Evolutionary conservation across 1,284 basidiomycete species (phyloP).

Genomic region (Rhodotorula sp.): DNA sequence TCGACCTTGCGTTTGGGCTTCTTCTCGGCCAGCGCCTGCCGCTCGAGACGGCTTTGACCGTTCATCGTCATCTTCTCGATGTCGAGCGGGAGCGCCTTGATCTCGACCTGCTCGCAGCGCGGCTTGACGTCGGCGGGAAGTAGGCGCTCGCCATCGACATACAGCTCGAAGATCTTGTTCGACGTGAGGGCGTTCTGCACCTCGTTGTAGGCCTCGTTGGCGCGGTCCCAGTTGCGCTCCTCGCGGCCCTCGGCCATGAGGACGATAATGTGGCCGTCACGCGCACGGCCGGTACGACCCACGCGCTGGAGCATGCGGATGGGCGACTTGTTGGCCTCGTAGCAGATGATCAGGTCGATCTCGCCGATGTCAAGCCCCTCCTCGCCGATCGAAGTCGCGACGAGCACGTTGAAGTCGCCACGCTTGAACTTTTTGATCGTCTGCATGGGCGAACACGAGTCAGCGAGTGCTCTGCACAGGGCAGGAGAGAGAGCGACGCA

Average conservation of each 20-base stretch:
- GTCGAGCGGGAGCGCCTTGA: slow-evolving; percentile 55
- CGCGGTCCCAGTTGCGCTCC: slow-evolving; percentile 82
- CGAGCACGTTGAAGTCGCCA: slow-evolving; percentile 86
- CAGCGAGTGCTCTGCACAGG: background rate
- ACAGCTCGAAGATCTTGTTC: slow-evolving; percentile 83
- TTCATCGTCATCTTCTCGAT: slow-evolving; percentile 43
- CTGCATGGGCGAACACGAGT: slow-evolving; percentile 51
- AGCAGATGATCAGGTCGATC: slow-evolving; percentile 95
- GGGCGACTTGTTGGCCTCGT: slow-evolving; percentile 93
- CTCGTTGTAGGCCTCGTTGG: slow-evolving; percentile 81
- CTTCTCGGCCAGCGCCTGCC: slow-evolving; percentile 38
- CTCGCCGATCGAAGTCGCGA: slow-evolving; percentile 96
- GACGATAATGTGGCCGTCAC: slow-evolving; percentile 85
- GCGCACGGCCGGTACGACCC: slow-evolving; percentile 92
- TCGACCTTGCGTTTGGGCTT: slow-evolving; percentile 43
- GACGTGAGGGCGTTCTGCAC: slow-evolving; percentile 87
- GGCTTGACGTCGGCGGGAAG: slow-evolving; percentile 78
- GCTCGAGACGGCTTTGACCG: slow-evolving; percentile 22
- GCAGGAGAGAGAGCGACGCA: slow-evolving; percentile 49
- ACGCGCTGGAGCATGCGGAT: slow-evolving; percentile 97
- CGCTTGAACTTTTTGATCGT: slow-evolving; percentile 82
- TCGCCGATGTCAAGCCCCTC: slow-evolving; percentile 99
- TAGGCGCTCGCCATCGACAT: slow-evolving; percentile 83
- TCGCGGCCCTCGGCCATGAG: slow-evolving; percentile 90
- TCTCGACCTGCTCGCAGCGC: slow-evolving; percentile 72